phyloP scores from a whole-genome alignment of 495 filamentous ascomycete genomes.

The Jackrogersella minutella region DNA sequence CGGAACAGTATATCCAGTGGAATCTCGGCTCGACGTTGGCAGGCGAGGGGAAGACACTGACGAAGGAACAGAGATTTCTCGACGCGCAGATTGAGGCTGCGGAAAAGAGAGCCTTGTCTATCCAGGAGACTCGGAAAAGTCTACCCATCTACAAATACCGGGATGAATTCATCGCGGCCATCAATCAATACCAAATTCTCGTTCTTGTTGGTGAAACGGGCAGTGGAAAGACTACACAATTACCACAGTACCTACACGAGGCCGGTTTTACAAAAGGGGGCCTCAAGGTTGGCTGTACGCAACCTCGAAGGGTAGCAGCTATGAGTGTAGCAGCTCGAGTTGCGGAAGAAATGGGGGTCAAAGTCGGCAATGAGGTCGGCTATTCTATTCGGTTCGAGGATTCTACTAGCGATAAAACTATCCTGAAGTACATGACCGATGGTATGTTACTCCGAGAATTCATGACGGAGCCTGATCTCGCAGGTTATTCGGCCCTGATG shows the following conservation, averaged over 20 bases:
- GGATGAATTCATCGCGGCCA: slow-evolving; percentile 73
- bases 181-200: slow-evolving; percentile 78
- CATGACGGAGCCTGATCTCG: slow-evolving; percentile 85
- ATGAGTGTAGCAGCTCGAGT: slow-evolving; percentile 96
- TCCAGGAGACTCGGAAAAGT: slow-evolving; percentile 91
- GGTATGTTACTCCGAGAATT: slow-evolving; percentile 95
- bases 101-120: slow-evolving; percentile 82
- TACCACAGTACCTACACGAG: slow-evolving; percentile 88
- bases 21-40: slow-evolving; percentile 75
- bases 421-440: slow-evolving; percentile 98
- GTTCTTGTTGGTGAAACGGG: slow-evolving; percentile 91
- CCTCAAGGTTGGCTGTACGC: slow-evolving; percentile 76
- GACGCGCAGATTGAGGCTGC: slow-evolving; percentile 84
- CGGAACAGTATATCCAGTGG: slow-evolving; percentile 87
- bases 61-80: slow-evolving; percentile 78
- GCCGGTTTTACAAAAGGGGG: slow-evolving; percentile 87
- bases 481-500: slow-evolving; percentile 89
- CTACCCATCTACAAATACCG: slow-evolving; percentile 88
- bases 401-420: slow-evolving; percentile 88
- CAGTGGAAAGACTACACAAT: slow-evolving; percentile 88
- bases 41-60: slow-evolving; percentile 69
- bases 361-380: slow-evolving; percentile 90
- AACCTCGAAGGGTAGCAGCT: slow-evolving; percentile 94
- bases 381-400: slow-evolving; percentile 98
- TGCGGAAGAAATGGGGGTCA: slow-evolving; percentile 91